Evolutionary conservation across 768 basidiomycete species (phyloP), one percentile per base, ranked within the genome.

Genomic region (Boletus sp.): DNA sequence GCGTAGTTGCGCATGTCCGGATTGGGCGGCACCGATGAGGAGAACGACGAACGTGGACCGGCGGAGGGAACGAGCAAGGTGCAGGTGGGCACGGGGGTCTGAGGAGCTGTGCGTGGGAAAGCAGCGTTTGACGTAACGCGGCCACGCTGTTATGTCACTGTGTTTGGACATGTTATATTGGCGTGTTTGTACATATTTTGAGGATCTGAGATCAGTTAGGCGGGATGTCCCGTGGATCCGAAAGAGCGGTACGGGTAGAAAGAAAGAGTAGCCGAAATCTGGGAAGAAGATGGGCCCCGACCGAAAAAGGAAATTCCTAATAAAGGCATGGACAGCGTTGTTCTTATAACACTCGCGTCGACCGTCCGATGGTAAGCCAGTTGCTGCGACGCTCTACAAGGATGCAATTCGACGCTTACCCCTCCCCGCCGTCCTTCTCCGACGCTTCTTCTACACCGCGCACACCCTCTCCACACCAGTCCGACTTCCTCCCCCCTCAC

Each of bases 381-480:
- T 57, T 54, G 64, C 64, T 64, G 69, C 56, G 61, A 58, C 63
- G 61, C 62, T 64, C 58, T 51, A 47, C 59, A 30, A 48, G 20
- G 58, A 80, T 80, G 79, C 79, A 80, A 67, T 89, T 86, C 71
- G 84, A 87, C 76, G 71, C 76, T 7, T 87, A 85, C 73, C 74
- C 82, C 50, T 78, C 72, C 35, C 68, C 70, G 40, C 64, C 70
- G 33, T 61, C 84, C 62, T 86, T 85, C 76, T 83, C 84, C 55
- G 84, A 87, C 75, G 80, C 84, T 59, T 87, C 82, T 50, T 77
- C 87, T 44, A 77, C 81, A 1, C 89, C 89, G 2, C 82, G 88
- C 54, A 90, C 89, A 0, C 89, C 89, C 0, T 90, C 89, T 1
- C 89, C 89, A 20, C 77, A 73, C 45, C 66, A 73, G 15, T 60